Evolutionary conservation across 768 basidiomycete genomes (phyloP).

Genomic region (Pleurotus eryngii): DNA sequence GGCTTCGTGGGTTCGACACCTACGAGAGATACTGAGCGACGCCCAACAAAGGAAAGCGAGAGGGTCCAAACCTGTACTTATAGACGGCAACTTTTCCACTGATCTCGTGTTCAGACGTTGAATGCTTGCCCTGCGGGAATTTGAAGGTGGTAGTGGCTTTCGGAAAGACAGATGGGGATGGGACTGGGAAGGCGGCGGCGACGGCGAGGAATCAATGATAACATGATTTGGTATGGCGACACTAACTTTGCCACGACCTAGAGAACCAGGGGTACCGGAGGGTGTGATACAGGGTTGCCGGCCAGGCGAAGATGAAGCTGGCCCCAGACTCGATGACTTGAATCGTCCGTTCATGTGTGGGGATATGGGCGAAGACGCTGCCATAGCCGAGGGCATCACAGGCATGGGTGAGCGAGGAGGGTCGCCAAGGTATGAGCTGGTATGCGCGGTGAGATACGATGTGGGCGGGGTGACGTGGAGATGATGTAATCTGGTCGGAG

Average conservation of each 20-base stretch:
- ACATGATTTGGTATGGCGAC: slow-evolving; percentile 4
- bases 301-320: neutral
- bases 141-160: slow-evolving; percentile 45
- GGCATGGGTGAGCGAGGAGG: slow-evolving; percentile 46
- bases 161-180: slow-evolving; percentile 45
- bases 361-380: slow-evolving; percentile 27
- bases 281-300: neutral
- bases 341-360: slow-evolving; percentile 12
- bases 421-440: slow-evolving; percentile 3
- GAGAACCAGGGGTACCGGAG: neutral
- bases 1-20: neutral
- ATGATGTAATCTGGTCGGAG: slow-evolving; percentile 4
- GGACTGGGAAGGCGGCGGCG: slow-evolving; percentile 56
- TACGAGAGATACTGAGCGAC: neutral
- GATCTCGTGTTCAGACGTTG: slow-evolving; percentile 53
- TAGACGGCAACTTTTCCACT: neutral
- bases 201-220: slow-evolving; percentile 48
- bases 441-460: neutral
- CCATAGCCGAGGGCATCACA: slow-evolving; percentile 49
- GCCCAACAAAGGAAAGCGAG: neutral
- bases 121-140: slow-evolving; percentile 50
- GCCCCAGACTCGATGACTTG: slow-evolving; percentile 12
- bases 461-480: slow-evolving; percentile 5
- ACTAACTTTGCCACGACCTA: neutral
- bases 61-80: neutral